These are phyloP conservation scores for Colletotrichum liriopes DNA, from an alignment of 2,329 filamentous ascomycete genomes.

Conservation along the genomic window DNA sequence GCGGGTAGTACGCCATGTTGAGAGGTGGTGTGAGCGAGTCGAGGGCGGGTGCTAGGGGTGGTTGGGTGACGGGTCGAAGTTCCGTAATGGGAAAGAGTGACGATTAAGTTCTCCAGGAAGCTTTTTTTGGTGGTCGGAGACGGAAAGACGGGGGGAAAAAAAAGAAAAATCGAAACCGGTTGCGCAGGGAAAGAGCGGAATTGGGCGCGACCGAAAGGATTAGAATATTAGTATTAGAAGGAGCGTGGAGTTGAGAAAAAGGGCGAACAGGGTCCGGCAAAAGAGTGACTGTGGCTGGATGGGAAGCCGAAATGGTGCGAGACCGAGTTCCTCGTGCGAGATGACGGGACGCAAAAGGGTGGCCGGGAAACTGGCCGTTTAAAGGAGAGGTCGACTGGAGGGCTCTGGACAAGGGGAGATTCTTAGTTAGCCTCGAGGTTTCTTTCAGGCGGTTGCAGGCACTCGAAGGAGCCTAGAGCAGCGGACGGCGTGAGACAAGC, in stretches of 20 bases:
- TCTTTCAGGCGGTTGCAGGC: constrained; percentile 42
- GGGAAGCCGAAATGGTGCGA: constrained; percentile 62
- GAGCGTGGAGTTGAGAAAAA: constrained; percentile 43
- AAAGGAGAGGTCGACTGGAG: constrained; percentile 63
- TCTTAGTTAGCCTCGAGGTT: constrained; percentile 54
- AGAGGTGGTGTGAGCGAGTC: constrained; percentile 50
- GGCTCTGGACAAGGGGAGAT: constrained; percentile 56
- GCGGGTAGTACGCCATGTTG: constrained; percentile 65
- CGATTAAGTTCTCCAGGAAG: constrained; percentile 48
- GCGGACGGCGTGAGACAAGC: constrained; percentile 33
- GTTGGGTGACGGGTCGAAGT: constrained; percentile 45
- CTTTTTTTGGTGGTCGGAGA: constrained; percentile 41
- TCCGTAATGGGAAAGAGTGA: constrained; percentile 62
- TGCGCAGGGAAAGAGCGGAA: constrained; percentile 41
- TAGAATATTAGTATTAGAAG: constrained; percentile 47
- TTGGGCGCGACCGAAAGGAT: constrained; percentile 42
- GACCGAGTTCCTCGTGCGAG: constrained; percentile 49
- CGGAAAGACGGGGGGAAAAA: constrained; percentile 32
- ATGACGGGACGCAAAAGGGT: constrained; percentile 51
- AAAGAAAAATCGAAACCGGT: constrained; percentile 28
- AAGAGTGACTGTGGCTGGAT: constrained; percentile 72
- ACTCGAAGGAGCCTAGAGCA: constrained; percentile 37
- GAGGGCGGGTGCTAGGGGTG: constrained; percentile 49
- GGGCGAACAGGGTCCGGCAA: constrained; percentile 54
- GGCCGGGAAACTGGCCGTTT: constrained; percentile 63